Conservation (phyloP, 2,329 filamentous ascomycete genomes). For the Pleurostoma richardsiae region DNA sequence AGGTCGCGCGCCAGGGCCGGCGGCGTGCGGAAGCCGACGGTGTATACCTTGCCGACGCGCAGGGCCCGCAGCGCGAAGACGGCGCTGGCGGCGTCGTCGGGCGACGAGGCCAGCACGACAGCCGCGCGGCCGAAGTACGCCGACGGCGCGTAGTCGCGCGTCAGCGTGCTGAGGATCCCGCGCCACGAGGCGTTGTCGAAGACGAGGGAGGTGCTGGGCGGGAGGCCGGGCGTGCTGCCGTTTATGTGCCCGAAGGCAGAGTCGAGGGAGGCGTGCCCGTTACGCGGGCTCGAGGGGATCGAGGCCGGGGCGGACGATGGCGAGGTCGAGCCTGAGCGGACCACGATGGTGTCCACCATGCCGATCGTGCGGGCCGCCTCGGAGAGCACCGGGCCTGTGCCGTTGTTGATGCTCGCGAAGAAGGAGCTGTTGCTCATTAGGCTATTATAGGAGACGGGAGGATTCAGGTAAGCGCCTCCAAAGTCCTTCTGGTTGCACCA, state of each 20-base stretch:
- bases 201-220: constrained; percentile 53
- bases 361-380: constrained; percentile 76
- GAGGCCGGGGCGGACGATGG: constrained; percentile 40
- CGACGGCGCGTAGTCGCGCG: constrained; percentile 74
- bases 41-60: constrained; percentile 74
- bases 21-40: constrained; percentile 71
- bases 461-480: constrained; percentile 77
- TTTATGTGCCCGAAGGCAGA: constrained; percentile 8
- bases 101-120: constrained; percentile 66
- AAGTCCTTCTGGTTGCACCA: constrained; percentile 71
- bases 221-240: constrained; percentile 26
- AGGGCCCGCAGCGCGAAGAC: constrained; percentile 76
- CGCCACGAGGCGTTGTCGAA: constrained; percentile 85
- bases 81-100: constrained; percentile 71
- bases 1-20: constrained; percentile 59
- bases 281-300: constrained; percentile 40
- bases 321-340: constrained; percentile 42
- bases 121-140: constrained; percentile 73
- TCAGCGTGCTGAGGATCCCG: constrained; percentile 76
- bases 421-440: constrained; percentile 54
- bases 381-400: constrained; percentile 55
- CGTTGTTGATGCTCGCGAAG: constrained; percentile 44
- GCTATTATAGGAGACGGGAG: constrained; percentile 56
- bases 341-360: constrained; percentile 76
- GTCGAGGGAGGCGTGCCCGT: constrained; percentile 8